Conservation (phyloP, 306 rosid genomes). For the Cucurbita moschata region DNA sequence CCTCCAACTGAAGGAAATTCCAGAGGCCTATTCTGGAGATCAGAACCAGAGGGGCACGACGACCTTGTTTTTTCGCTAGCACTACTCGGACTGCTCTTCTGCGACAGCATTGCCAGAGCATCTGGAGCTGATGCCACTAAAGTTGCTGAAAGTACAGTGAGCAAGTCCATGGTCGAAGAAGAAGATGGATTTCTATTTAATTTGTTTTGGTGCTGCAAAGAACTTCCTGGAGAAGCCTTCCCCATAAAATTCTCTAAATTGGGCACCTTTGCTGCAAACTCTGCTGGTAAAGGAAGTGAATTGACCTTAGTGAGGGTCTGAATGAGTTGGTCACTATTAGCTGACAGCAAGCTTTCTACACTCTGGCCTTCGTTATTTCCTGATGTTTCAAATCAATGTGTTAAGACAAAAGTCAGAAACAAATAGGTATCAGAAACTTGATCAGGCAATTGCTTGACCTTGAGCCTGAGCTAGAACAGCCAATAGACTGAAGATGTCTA, state of each 20-base stretch:
- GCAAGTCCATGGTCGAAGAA: constrained; percentile 55
- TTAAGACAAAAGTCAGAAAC: neutral
- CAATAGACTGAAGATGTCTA: constrained; percentile 56
- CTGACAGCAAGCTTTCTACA: constrained; percentile 27
- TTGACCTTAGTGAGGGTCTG: constrained; percentile 67
- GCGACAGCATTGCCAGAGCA: constrained; percentile 29
- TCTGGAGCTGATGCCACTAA: constrained; percentile 43
- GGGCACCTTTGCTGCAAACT: constrained; percentile 64
- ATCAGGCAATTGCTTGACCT: constrained; percentile 22
- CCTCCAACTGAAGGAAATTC: constrained; percentile 50
- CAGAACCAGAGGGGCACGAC: constrained; percentile 22
- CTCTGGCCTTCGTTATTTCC: constrained; percentile 59
- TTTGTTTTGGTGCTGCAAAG: constrained; percentile 31
- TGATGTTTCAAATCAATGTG: constrained; percentile 12
- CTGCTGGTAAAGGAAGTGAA: constrained; percentile 50
- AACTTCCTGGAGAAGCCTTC: constrained; percentile 24
- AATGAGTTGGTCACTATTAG: constrained; percentile 57
- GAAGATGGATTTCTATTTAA: constrained; percentile 38
- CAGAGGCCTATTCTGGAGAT: constrained; percentile 21
- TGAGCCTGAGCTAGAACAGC: constrained; percentile 55
- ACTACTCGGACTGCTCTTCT: constrained; percentile 50
- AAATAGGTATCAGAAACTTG: neutral
- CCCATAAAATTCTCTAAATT: constrained; percentile 37
- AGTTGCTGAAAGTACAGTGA: constrained; percentile 64
- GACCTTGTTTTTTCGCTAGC: constrained; percentile 45